Evolutionary conservation across 345 rosid genomes (phyloP), one percentile per base, ranked within the genome.

Genomic region (Gossypium herbaceum): DNA sequence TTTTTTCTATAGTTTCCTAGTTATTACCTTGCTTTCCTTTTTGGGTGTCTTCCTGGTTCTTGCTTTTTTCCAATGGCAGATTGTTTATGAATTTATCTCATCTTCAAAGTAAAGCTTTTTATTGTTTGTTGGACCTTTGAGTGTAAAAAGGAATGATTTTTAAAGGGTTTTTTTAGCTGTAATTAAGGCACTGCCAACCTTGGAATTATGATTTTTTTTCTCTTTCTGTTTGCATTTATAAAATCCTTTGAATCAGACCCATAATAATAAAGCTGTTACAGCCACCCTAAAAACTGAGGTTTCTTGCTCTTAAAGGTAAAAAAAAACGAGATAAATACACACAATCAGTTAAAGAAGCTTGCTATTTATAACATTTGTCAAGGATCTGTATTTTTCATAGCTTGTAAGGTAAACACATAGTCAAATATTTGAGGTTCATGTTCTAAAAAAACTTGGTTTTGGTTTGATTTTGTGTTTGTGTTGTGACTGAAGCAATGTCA

Each of bases 331-430:
- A 69, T 55, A 77, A 55, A 39, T 65, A 15, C 83, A 29, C 62
- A 19, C 82, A 29, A 45, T 65, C 55, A 65, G 64, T 77, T 78
- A 50, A 72, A 77, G 77, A 77, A 24, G 73, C 50, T 73, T 75
- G 60, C 45, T 25, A 69, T 44, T 43, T 20, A 17, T 34, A 51
- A 72, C 81, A 79, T 79, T 83, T 85, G 80, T 73, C 83, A 68
- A 63, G 22, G 29, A 72, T 34, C 67, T 44, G 47, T 20, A 16
- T 54, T 11, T 44, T 47, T 20, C 20, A 12, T 43, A 19, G 68
- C 56, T n/a, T 80, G 59, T 72, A 80, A 70, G 71, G 52, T 65
- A 45, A 34, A 52, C 17, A 24, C 11, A 61, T 10, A 7, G n/a
- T 34, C 20, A 27, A 48, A 2, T 43, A 34, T 12, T 59, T 12